A percentile compares a stretch with the other conserved stretches of the same genome.
These are phyloP conservation scores for Aspergillus tamarii DNA, from an alignment of 2,329 filamentous ascomycete species.

Conservation along the genomic window DNA sequence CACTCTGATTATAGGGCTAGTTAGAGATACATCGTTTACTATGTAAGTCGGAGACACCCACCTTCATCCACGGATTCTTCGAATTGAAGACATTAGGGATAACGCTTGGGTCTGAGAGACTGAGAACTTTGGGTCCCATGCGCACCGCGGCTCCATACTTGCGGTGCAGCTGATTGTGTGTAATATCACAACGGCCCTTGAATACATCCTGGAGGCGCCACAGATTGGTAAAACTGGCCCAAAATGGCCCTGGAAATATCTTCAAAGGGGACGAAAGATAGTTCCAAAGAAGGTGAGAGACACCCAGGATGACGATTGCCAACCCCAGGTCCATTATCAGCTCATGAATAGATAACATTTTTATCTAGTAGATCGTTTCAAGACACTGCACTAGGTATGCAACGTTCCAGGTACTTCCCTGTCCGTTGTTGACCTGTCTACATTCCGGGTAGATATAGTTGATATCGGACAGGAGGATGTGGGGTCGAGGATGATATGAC, in stretches of 20 bases:
- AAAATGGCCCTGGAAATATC: constrained; percentile 12
- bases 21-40: background rate
- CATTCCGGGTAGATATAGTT: background rate
- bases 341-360: background rate
- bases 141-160: constrained; percentile 75
- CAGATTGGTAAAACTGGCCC: constrained; percentile 14
- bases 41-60: constrained; percentile 2
- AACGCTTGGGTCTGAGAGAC: constrained; percentile 72
- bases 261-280: constrained; percentile 11
- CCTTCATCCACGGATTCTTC: constrained; percentile 59
- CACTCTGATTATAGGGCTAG: constrained; percentile 21
- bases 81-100: constrained; percentile 77
- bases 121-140: constrained; percentile 73
- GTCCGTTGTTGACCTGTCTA: background rate
- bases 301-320: background rate
- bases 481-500: background rate
- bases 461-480: background rate
- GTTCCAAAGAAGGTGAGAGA: background rate
- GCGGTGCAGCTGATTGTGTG: constrained; percentile 58
- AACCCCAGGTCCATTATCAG: background rate
- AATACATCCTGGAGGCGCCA: constrained; percentile 15
- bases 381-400: background rate
- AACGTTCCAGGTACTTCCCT: background rate
- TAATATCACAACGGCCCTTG: constrained; percentile 11
- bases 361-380: background rate